phyloP scores from a whole-genome alignment of 495 filamentous ascomycete species.

The Penicillium verhagenii region DNA sequence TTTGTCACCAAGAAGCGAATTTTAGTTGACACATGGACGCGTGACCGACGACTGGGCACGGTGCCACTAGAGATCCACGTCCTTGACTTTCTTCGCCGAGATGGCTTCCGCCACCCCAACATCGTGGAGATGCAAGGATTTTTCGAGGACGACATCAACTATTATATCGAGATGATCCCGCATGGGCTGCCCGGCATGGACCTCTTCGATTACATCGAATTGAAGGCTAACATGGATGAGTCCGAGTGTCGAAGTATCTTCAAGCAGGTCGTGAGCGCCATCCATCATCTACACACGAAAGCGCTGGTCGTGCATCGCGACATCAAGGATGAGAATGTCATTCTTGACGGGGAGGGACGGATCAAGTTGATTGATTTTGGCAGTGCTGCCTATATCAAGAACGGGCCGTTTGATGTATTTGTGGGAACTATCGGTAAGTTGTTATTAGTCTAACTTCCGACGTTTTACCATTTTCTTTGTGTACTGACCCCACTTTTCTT shows the following conservation, averaged over 20 bases:
- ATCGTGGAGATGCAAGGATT: constrained; percentile 99
- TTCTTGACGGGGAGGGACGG: constrained; percentile 90
- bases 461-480: not conserved
- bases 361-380: constrained; percentile 99
- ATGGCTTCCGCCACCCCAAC: constrained; percentile 86
- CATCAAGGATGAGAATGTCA: constrained; percentile 98
- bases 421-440: constrained; percentile 94
- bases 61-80: constrained; percentile 98
- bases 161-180: constrained; percentile 98
- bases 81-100: constrained; percentile 85
- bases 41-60: constrained; percentile 91
- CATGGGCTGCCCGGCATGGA: constrained; percentile 98
- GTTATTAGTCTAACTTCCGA: not conserved
- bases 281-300: constrained; percentile 89
- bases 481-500: not conserved
- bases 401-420: constrained; percentile 97
- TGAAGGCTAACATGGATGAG: constrained; percentile 96
- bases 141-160: constrained; percentile 97
- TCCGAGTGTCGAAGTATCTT: constrained; percentile 92
- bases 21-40: constrained; percentile 97
- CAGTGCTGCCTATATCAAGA: constrained; percentile 96
- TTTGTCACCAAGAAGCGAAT: constrained; percentile 97
- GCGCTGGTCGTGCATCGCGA: constrained; percentile 93
- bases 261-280: constrained; percentile 81
- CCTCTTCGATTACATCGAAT: constrained; percentile 97